Conservation (phyloP, 805 yeast genomes). For the Metschnikowia santaceciliae region DNA sequence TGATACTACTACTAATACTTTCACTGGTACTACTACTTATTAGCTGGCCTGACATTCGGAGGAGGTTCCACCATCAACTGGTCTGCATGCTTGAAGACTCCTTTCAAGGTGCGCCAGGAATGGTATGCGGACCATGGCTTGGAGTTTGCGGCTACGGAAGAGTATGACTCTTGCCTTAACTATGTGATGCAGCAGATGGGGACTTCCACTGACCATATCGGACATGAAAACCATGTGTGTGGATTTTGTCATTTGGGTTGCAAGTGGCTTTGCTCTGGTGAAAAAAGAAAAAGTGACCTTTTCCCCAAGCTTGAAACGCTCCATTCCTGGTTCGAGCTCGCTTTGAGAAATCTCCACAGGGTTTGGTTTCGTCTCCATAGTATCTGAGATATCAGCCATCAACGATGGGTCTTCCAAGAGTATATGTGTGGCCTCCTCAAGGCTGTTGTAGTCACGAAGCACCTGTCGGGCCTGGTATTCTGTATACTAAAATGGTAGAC, state of each 20-base stretch:
- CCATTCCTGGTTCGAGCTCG: constrained; percentile 13
- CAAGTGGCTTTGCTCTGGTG: constrained; percentile 20
- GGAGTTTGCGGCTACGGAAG: constrained; percentile 42
- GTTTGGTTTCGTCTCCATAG: neutral
- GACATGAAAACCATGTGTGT: constrained; percentile 40
- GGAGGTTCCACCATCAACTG: constrained; percentile 59
- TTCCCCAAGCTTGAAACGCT: constrained; percentile 20
- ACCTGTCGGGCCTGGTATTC: constrained; percentile 44
- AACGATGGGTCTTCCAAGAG: constrained; percentile 61
- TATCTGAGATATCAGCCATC: constrained; percentile 25
- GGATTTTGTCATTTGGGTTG: constrained; percentile 49
- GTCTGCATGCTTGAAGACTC: constrained; percentile 50
- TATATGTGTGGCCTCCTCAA: constrained; percentile 54
- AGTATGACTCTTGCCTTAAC: constrained; percentile 42
- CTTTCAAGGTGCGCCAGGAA: constrained; percentile 47
- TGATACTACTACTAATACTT: too few species aligned
- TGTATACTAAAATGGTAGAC: constrained; percentile 12
- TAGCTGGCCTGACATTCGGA: constrained; percentile 55
- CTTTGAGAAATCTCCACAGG: constrained; percentile 1
- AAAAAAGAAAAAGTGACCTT: constrained; percentile 15
- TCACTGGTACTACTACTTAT: constrained; percentile 10
- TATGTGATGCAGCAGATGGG: constrained; percentile 49
- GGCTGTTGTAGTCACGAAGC: constrained; percentile 44
- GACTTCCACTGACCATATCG: constrained; percentile 34
- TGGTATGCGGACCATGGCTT: constrained; percentile 46